Conservation (phyloP, 768 basidiomycete species). For the Inosperma sp. region DNA sequence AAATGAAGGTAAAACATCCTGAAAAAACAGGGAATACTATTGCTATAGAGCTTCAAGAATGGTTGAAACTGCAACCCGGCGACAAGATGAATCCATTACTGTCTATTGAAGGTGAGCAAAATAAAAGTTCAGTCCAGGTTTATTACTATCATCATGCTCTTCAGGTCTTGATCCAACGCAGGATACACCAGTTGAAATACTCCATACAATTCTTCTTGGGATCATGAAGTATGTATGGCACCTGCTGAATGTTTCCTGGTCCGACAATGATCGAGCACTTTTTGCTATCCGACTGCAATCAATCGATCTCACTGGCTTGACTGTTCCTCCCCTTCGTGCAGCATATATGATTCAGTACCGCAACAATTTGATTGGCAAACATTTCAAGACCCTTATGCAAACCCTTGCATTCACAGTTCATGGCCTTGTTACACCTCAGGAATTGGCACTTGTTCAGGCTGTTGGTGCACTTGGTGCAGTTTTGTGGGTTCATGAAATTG, state of each 20-base stretch:
- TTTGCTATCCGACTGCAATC: slow-evolving; percentile 27
- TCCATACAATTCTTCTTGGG: slow-evolving; percentile 41
- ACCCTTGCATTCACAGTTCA: slow-evolving; percentile 30
- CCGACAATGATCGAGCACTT: slow-evolving; percentile 16
- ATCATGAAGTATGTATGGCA: slow-evolving; percentile 40
- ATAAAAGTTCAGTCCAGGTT: too few relatives aligned
- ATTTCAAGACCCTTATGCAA: slow-evolving; percentile 35
- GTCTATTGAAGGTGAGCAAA: slow-evolving; percentile 2
- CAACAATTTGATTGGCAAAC: slow-evolving; percentile 34
- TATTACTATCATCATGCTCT: too few relatives aligned
- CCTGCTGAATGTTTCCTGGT: slow-evolving; percentile 24
- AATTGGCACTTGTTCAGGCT: slow-evolving; percentile 22
- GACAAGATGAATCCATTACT: slow-evolving; percentile 13
- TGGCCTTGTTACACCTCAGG: slow-evolving; percentile 18
- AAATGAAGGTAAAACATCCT: slow-evolving; percentile 4
- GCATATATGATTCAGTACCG: slow-evolving; percentile 34
- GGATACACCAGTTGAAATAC: slow-evolving; percentile 37
- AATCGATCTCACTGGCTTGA: slow-evolving; percentile 21
- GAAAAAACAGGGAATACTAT: not conserved
- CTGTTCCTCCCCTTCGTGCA: slow-evolving; percentile 26
- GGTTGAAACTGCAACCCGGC: slow-evolving; percentile 3
- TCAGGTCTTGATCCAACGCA: slow-evolving; percentile 23
- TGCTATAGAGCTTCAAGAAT: slow-evolving; percentile 6
- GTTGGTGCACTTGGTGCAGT: slow-evolving; percentile 27
- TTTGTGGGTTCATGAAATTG: slow-evolving; percentile 34